Conservation (phyloP, 2,329 filamentous ascomycete genomes). For the Paramyrothecium sp. region DNA sequence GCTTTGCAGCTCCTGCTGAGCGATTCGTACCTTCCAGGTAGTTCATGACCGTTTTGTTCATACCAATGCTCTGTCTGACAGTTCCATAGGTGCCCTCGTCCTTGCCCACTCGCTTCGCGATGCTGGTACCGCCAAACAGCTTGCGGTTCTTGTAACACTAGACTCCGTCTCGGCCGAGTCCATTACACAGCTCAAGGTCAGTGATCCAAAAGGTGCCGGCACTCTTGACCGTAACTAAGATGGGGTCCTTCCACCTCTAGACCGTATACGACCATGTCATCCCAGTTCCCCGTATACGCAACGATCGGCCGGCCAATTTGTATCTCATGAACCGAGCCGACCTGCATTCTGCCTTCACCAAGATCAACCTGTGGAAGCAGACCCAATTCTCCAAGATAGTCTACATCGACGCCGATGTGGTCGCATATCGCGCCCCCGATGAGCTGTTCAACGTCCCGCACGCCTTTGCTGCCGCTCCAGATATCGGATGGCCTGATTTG, state of each 20-base stretch:
- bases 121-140: slow-evolving; percentile 72
- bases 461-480: slow-evolving; percentile 72
- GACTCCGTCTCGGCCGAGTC: slow-evolving; percentile 75
- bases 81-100: slow-evolving; percentile 74
- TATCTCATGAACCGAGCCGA: slow-evolving; percentile 90
- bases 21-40: slow-evolving; percentile 91
- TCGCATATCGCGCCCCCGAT: slow-evolving; percentile 87
- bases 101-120: slow-evolving; percentile 93
- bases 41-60: slow-evolving; percentile 16
- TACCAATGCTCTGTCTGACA: slow-evolving; percentile 8
- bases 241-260: slow-evolving; percentile 39
- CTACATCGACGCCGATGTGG: slow-evolving; percentile 90
- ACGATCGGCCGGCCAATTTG: slow-evolving; percentile 76
- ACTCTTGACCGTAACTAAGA: not conserved
- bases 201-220: slow-evolving; percentile 13
- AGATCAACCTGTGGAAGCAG: slow-evolving; percentile 92
- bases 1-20: slow-evolving; percentile 76
- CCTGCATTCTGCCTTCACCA: slow-evolving; percentile 90
- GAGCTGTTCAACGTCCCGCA: slow-evolving; percentile 75
- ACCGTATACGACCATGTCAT: slow-evolving; percentile 86
- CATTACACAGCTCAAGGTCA: slow-evolving; percentile 75
- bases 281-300: slow-evolving; percentile 77
- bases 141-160: slow-evolving; percentile 79
- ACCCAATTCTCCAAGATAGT: slow-evolving; percentile 89
- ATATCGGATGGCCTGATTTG: slow-evolving; percentile 96